Base-by-base conservation (phyloP, 352 stramenopile species). In the Phytophthora foliorum region DNA sequence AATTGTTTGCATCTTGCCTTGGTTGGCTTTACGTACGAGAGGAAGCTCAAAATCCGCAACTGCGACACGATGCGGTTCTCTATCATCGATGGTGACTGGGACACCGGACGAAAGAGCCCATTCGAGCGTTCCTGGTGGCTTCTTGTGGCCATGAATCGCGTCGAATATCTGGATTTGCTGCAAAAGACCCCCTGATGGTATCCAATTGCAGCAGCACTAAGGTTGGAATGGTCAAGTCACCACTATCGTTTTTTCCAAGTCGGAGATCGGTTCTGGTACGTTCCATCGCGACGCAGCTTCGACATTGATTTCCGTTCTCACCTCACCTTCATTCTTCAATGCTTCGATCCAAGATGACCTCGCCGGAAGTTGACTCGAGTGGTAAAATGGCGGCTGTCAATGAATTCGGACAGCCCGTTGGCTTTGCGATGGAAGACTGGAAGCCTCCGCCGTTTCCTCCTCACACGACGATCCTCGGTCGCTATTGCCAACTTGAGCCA, bases 401-500 rank as follows among this genome's bases (percentile, higher is more conserved):
- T 19, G 58, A 68, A 21, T 57, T 73, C 24, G 51, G 38, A 2
- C 66, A 74, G n/a, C 52, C 58, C 1, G 46, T 69, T 22, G 66
- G 66, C 9, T 27, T 45, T 38, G 16, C 66, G 2, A 31, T 74
- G 51, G 17, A 56, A 38, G 39, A 51, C n/a, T 74, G 66, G 65
- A 57, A 14, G 4, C 27, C 58, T 22, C 66, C 58, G 14, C 31
- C 45, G 19, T 57, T 69, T 34, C 66, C 66, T 21, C 49, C 44
- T 3, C 45, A 64, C 46, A 51, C 13, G 13, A 57, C 51, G 6
- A n/a, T 73, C n/a, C 27, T n/a, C 4, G 59, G 66, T 19, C 38
- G 27, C 44, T 69, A 69, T 25, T 74, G 66, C 10, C 44, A 44
- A 17, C 24, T 74, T 14, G 66, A 69, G 10, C 66, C 66, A 22